Evolutionary conservation across 805 yeast species (phyloP), one percentile per base, ranked within the genome.

Genomic region (Candida glaebosa): DNA sequence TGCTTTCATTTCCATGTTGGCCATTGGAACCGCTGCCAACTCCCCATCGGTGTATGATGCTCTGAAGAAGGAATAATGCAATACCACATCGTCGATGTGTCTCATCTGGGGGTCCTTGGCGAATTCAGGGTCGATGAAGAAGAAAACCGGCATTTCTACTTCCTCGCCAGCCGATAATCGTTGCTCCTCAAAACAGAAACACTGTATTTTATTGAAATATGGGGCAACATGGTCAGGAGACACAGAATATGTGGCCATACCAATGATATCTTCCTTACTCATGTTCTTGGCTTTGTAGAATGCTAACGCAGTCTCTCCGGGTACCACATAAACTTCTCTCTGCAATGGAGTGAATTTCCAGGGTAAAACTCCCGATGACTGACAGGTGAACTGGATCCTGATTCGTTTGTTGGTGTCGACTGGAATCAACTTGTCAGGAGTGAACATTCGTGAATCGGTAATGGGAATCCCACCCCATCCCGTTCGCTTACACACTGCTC

Each of bases 131-230:
- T 90, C 98, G 34, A 90, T 87, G 63, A 90, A 90, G 76, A 90
- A 93, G 67, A 93, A 93, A 6, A 93, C 87, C 0, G 99, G 99
- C 99, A 93, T 93, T 59, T 93, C 99, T 14, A 93, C 95, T 59
- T 93, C 97, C 65, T 93, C 99, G 6, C 97, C 97, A 2, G 97
- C 96, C 41, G 81, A 76, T 49, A 93, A 71, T 62, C 87, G 78
- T 63, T 93, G 99, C 61, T 93, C 99, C 68, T 93, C 99, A 57
- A 93, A 93, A 59, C 99, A 93, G 67, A 93, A 93, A 63, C 99
- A 93, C 63, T 93, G 99, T 56, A 93, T 93, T 65, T 93, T 93
- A 69, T 88, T 88, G 70, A 93, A 93, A 64, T 91, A 93, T 4
- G 88, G 96, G 0, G 98, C 96, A 5, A 93, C 96, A 53, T 87